Conservation (phyloP, 1,284 basidiomycete genomes). For the Tylopilus orsonianus region DNA sequence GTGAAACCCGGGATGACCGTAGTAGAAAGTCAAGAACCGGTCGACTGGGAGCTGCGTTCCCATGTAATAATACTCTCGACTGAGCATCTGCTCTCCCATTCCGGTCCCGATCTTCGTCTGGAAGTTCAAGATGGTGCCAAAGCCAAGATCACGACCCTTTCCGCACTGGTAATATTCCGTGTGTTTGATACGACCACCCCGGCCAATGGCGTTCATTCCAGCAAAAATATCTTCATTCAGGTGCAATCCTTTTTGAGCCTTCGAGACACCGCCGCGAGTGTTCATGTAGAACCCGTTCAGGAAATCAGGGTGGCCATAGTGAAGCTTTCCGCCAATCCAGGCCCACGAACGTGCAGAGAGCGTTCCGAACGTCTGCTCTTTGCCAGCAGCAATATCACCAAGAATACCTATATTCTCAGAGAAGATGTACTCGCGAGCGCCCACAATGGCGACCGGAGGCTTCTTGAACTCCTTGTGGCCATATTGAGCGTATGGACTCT, state of each 20-base stretch:
- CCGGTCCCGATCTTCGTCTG: conserved; percentile 99
- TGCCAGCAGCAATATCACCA: conserved; percentile 97
- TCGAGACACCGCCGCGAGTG: conserved; percentile 96
- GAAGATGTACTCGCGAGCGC: conserved; percentile 99
- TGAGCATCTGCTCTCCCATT: conserved; percentile 99
- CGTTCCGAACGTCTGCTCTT: conserved; percentile 99
- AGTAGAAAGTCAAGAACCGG: conserved; percentile 99
- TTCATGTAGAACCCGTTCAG: conserved; percentile 98
- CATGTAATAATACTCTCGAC: conserved; percentile 98
- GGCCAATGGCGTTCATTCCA: conserved; percentile 97
- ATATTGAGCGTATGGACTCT: conserved; percentile 91
- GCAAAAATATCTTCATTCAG: conserved; percentile 99
- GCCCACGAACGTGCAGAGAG: conserved; percentile 93
- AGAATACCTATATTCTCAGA: conserved; percentile 99
- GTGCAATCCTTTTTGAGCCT: conserved; percentile 98
- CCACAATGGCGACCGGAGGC: conserved; percentile 94
- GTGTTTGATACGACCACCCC: conserved; percentile 97
- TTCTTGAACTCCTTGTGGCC: conserved; percentile 85
- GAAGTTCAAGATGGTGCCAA: conserved; percentile 99
- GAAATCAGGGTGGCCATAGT: conserved; percentile 99
- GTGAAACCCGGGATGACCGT: conserved; percentile 99
- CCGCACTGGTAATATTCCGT: conserved; percentile 99
- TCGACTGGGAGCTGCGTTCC: conserved; percentile 99
- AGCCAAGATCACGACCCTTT: conserved; percentile 98
- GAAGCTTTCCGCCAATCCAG: conserved; percentile 97